A percentile compares a stretch with the other conserved stretches of the same genome.
These are phyloP conservation scores for Trichoderma sp. DNA, from an alignment of 2,329 filamentous ascomycete species.

Conservation along the genomic window DNA sequence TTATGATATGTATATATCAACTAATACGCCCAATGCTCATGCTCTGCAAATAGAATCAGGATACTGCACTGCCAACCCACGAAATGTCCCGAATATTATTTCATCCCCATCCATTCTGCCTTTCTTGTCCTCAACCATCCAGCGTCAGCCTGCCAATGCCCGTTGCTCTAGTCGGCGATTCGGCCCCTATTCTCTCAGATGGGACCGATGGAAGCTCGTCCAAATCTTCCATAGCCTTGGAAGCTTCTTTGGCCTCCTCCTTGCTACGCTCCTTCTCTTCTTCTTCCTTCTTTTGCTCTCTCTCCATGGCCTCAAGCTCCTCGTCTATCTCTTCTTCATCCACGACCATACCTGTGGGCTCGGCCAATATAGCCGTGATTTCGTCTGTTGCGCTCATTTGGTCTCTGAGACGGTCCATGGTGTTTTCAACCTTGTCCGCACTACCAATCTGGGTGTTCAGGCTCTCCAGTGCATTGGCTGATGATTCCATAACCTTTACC, in stretches of 20 bases:
- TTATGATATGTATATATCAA: neutral
- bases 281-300: constrained; percentile 56
- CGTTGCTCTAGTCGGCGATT: constrained; percentile 41
- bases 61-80: neutral
- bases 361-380: constrained; percentile 73
- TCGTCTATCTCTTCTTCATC: constrained; percentile 87
- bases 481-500: constrained; percentile 78
- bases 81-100: neutral
- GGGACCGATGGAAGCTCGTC: constrained; percentile 50
- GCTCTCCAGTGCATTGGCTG: constrained; percentile 68
- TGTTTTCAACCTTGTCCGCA: constrained; percentile 70
- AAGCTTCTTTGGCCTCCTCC: constrained; percentile 33
- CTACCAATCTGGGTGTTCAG: constrained; percentile 80
- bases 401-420: constrained; percentile 73
- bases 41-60: neutral
- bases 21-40: neutral
- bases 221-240: constrained; percentile 54
- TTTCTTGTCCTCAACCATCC: neutral
- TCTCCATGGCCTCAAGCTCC: constrained; percentile 77
- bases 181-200: constrained; percentile 5
- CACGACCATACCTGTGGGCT: constrained; percentile 54
- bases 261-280: constrained; percentile 46
- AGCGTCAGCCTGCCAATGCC: constrained; percentile 39
- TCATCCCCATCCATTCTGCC: neutral
- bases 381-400: constrained; percentile 84